Evolutionary conservation across 352 stramenopile genomes (phyloP), one percentile per base, ranked within the genome.

Genomic region (Phytopythium sindhum): DNA sequence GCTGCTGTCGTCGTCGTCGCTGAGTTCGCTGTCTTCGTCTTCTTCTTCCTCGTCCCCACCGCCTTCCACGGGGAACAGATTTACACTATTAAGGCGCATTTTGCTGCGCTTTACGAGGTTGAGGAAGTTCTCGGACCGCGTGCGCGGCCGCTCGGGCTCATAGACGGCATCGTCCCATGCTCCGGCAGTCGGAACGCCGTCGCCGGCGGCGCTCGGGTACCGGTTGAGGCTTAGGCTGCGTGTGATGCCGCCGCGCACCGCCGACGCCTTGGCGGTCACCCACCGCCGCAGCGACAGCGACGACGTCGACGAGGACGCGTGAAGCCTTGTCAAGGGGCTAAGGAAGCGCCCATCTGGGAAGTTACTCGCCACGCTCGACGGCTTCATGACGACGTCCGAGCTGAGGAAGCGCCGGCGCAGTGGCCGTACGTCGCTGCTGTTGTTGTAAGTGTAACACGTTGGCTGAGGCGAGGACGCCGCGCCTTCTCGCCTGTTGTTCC

Each of bases 351-450:
- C 60, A 11, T 45, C 35, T 1, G 53, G 14, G 11, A 24, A 2
- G 35, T 28, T 41, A 11, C 21, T 29, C 17, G 35, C 11, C 31
- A 45, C 52, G 9, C 31, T 28, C 6, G 57, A 61, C 42, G 41
- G 70, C 19, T 70, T 67, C 58, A 84, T 59, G 44, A 82, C 66
- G 26, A 88, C 67, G 69, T 90, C 81, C 2, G 77, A 86, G 65
- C 81, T 90, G 61, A 88, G 67, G 63, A 90, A 87, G 35, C 81
- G 68, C 1, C 78, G 71, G 10, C 81, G 75, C 31, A 76, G 66
- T 2, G 73, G 66, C 52, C 66, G 29, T 23, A 66, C 45, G 17
- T 70, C 50, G 26, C 41, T 29, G 52, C 26, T 63, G 23, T 33
- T 24, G 35, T 29, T 65, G 48, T 41, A 33, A 24, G 19, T 21